Conservation (phyloP, 495 filamentous ascomycete genomes). For the Aspergillus panamensis region DNA sequence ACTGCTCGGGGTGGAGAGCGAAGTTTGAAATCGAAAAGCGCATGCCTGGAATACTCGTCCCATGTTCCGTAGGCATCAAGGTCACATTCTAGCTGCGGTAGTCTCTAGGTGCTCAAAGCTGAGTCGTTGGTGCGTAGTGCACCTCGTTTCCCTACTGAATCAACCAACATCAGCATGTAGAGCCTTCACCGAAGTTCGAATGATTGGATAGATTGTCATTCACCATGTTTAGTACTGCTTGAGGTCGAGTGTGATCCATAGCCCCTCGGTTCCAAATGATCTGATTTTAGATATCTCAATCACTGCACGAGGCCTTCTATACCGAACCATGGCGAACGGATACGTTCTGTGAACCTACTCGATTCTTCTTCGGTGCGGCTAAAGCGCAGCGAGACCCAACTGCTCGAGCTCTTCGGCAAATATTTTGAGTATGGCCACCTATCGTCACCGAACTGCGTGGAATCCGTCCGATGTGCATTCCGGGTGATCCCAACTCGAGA, state of each 20-base stretch:
- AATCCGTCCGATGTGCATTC: constrained; percentile 1
- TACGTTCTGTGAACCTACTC: constrained; percentile 8
- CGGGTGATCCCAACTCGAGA: constrained; percentile 8
- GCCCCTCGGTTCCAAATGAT: constrained; percentile 7
- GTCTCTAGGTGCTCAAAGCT: not conserved
- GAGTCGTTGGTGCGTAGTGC: not conserved
- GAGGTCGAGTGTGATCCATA: constrained; percentile 1
- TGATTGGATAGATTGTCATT: not conserved
- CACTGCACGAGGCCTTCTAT: not conserved
- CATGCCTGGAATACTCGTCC: constrained; percentile 54
- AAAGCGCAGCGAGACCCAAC: constrained; percentile 7
- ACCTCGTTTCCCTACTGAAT: not conserved
- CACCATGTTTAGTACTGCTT: not conserved
- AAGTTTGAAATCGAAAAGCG: constrained; percentile 58
- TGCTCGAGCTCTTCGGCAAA: constrained; percentile 3
- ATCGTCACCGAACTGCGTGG: constrained; percentile 11
- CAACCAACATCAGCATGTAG: not conserved
- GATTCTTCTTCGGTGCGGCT: constrained; percentile 4
- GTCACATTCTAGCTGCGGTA: constrained; percentile 38
- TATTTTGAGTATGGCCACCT: constrained; percentile 2
- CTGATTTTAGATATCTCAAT: constrained; percentile 10
- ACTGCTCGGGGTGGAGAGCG: constrained; percentile 60
- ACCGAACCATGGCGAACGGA: not conserved
- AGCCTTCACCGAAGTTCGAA: not conserved
- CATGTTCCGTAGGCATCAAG: constrained; percentile 53